A percentile compares a stretch with the other conserved stretches of the same genome.
These are phyloP conservation scores for Euphorbia lathyris DNA, from an alignment of 345 rosid species.

Conservation along the genomic window DNA sequence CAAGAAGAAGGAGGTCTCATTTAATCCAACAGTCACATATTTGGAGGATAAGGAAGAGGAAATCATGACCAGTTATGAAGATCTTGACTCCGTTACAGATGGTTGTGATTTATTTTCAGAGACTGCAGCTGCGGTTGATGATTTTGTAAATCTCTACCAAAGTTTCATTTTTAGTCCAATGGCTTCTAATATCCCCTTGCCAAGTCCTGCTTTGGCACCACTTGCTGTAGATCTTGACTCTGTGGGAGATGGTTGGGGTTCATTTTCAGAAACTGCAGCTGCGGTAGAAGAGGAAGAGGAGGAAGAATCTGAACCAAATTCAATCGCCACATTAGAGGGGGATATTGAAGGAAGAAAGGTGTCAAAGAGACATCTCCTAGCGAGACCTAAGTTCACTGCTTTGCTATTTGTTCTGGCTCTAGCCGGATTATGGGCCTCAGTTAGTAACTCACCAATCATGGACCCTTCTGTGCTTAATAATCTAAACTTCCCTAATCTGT, in stretches of 20 bases:
- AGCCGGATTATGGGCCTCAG: conserved; percentile 31
- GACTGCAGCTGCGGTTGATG: conserved; percentile 23
- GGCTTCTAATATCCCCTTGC: conserved; percentile 22
- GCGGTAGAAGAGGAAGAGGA: conserved; percentile 27
- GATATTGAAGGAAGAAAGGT: conserved; percentile 24
- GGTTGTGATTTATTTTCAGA: neutral
- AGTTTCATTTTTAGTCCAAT: conserved; percentile 41
- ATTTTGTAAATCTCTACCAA: conserved; percentile 42
- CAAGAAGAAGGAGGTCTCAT: conserved; percentile 32
- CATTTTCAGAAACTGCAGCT: conserved; percentile 6
- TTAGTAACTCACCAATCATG: conserved; percentile 29
- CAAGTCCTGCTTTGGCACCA: conserved; percentile 46
- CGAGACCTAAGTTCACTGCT: conserved; percentile 37
- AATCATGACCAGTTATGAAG: conserved; percentile 15
- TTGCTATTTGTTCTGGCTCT: conserved; percentile 40
- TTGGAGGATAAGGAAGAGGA: conserved; percentile 20
- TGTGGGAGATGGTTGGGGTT: conserved; percentile 3
- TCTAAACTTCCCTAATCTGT: conserved; percentile 27
- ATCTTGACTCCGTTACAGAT: neutral
- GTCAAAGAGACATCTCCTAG: conserved; percentile 34
- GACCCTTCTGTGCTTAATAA: conserved; percentile 29
- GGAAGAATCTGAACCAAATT: conserved; percentile 22
- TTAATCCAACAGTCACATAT: conserved; percentile 38
- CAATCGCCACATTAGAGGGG: conserved; percentile 14
- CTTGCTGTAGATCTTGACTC: conserved; percentile 49